A percentile compares a stretch with the other conserved stretches of the same genome.
Conservation (phyloP, 1,139 yeast species). For the Suzukiozyma palmioleophila region DNA sequence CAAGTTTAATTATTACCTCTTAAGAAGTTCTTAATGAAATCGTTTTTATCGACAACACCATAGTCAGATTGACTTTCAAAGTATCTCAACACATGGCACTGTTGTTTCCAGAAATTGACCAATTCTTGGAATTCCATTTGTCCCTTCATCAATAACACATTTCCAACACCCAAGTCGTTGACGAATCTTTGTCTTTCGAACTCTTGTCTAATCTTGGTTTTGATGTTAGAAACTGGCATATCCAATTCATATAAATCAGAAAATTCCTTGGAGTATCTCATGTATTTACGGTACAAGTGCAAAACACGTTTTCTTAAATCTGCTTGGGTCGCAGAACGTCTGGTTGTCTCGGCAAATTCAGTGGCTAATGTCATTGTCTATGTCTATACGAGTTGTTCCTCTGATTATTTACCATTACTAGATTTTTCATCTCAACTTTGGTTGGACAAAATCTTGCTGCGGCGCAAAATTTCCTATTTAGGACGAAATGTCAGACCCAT, state of each 20-base stretch:
- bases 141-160: conserved; percentile 73
- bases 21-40: conserved; percentile 69
- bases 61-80: conserved; percentile 63
- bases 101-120: conserved; percentile 88
- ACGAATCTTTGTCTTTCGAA: conserved; percentile 81
- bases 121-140: conserved; percentile 91
- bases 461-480: not conserved
- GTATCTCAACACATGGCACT: conserved; percentile 78
- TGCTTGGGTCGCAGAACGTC: conserved; percentile 55
- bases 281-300: conserved; percentile 67
- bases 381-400: not conserved
- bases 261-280: conserved; percentile 60
- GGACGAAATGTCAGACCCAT: not conserved
- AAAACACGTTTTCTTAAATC: conserved; percentile 66
- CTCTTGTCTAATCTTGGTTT: conserved; percentile 85
- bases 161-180: conserved; percentile 58
- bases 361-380: conserved; percentile 60
- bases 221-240: conserved; percentile 75
- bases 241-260: conserved; percentile 74
- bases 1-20: conserved; percentile 39
- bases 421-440: conserved; percentile 1
- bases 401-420: too few species aligned
- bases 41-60: conserved; percentile 44
- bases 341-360: conserved; percentile 80
- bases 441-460: conserved; percentile 1